These are phyloP conservation scores for Solanum chacoense DNA, from an alignment of 305 asterid genomes.

Conservation along the genomic window DNA sequence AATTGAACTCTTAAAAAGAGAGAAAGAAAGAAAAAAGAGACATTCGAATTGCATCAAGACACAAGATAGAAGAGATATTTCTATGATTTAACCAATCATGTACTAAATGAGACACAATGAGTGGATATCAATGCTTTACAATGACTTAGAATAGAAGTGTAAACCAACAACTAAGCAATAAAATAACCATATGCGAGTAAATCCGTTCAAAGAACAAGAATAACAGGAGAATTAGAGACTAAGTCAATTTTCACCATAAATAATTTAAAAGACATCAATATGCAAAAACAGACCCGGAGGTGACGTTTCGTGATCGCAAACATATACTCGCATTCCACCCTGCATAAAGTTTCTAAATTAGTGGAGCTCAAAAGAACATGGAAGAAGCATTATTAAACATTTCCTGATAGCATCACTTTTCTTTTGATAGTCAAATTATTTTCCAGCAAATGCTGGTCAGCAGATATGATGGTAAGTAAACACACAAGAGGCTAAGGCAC, in stretches of 20 bases:
- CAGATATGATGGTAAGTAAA: neutral
- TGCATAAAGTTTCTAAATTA: constrained; percentile 14
- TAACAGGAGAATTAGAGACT: neutral
- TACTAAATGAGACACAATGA: neutral
- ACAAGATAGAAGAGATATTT: neutral
- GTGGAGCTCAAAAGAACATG: neutral
- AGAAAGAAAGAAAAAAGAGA: neutral
- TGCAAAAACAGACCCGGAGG: constrained; percentile 26
- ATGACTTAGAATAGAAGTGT: neutral
- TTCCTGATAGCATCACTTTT: neutral
- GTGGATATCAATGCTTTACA: neutral
- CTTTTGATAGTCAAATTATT: neutral
- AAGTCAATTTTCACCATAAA: neutral
- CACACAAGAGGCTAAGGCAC: neutral
- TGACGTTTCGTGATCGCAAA: constrained; percentile 35
- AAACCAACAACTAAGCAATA: neutral
- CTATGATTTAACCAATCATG: neutral
- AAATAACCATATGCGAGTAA: neutral
- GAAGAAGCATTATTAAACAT: neutral
- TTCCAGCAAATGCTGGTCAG: neutral
- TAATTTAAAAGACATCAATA: neutral
- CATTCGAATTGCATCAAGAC: neutral
- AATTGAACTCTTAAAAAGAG: neutral
- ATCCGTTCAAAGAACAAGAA: neutral
- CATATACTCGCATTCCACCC: constrained; percentile 37